These are phyloP conservation scores for Metarhizium sp. DNA, from an alignment of 2,329 filamentous ascomycete species.

Conservation along the genomic window DNA sequence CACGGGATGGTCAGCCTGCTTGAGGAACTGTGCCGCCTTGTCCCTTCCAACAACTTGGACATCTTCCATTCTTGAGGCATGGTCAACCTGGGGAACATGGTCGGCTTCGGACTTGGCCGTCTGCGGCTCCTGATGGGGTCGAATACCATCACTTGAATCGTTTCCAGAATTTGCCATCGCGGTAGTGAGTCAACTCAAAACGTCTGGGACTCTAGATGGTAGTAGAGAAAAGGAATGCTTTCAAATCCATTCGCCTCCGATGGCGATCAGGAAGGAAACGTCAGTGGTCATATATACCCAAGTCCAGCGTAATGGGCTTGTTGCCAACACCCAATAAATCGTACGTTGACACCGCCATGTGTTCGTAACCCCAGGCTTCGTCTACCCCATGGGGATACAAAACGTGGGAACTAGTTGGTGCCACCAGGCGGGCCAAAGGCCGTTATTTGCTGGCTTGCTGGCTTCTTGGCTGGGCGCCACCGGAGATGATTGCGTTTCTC, in stretches of 20 bases:
- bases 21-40: slow-evolving; percentile 39
- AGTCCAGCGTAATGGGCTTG: neutral
- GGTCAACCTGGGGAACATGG: neutral
- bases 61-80: neutral
- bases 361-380: neutral
- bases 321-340: neutral
- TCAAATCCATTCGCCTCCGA: neutral
- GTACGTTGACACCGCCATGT: neutral
- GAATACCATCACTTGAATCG: neutral
- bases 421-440: too few species aligned
- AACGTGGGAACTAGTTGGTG: too few species aligned
- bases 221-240: neutral
- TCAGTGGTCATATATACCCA: neutral
- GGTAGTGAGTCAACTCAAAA: neutral
- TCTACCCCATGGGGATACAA: neutral
- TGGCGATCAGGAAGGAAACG: neutral
- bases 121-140: neutral
- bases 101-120: neutral
- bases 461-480: neutral
- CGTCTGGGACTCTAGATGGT: neutral
- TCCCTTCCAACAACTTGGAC: slow-evolving; percentile 18
- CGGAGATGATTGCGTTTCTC: neutral
- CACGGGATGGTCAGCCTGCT: slow-evolving; percentile 32
- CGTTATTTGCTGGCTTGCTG: neutral
- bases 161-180: neutral